A percentile compares a stretch with the other conserved stretches of the same genome.
Evolutionary conservation across 2,329 filamentous ascomycete species (phyloP).

Genomic region (Colletotrichum echinochloae): DNA sequence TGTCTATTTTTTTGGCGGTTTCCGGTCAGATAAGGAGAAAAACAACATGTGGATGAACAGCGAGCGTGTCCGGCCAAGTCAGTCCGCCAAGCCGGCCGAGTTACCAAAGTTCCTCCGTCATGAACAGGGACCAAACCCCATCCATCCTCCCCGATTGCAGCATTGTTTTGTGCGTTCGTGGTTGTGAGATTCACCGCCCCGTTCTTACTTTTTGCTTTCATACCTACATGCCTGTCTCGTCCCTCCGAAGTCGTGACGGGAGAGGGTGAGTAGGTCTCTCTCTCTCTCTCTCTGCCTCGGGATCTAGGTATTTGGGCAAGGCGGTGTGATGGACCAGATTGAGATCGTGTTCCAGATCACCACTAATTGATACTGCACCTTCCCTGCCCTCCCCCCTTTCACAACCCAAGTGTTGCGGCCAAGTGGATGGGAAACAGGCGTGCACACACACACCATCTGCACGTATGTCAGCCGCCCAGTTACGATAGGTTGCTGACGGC

Average conservation of each 20-base stretch:
- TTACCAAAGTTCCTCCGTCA: too few relatives aligned
- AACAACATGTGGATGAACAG: conserved; percentile 1
- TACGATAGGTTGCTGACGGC: not conserved
- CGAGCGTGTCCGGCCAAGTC: not conserved
- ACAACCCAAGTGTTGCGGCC: not conserved
- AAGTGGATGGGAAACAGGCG: not conserved
- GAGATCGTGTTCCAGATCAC: not conserved
- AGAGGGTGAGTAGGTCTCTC: too few relatives aligned
- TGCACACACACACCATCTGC: not conserved
- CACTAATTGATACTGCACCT: not conserved
- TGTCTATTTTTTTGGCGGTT: not conserved
- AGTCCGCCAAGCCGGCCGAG: too few relatives aligned
- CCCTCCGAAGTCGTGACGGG: conserved; percentile 19
- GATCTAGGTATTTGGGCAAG: not conserved
- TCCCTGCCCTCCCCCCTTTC: not conserved
- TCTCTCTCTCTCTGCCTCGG: not conserved
- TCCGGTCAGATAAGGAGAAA: not conserved
- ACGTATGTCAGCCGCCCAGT: not conserved
- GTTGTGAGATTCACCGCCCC: not conserved
- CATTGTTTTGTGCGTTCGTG: not conserved
- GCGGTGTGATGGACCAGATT: too few relatives aligned
- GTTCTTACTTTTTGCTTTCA: not conserved
- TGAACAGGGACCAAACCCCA: not conserved
- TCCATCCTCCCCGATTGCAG: not conserved
- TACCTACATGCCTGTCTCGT: not conserved